Evolutionary conservation across 345 rosid species (phyloP).

Genomic region (Syzygium jambos): DNA sequence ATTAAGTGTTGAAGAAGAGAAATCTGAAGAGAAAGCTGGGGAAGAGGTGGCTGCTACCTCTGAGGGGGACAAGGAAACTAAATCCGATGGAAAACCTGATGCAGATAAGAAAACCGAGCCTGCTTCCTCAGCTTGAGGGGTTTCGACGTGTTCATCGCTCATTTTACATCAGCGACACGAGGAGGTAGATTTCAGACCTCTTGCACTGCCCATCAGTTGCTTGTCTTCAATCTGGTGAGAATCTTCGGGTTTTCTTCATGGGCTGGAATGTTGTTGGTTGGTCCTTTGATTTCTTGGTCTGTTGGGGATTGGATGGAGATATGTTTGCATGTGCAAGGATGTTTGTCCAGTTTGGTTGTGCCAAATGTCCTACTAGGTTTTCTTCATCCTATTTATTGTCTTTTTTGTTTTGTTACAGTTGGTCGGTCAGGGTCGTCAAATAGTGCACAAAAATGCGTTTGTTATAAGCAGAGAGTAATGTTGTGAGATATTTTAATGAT

Average conservation of each 20-base stretch:
- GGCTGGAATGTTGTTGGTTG: not conserved
- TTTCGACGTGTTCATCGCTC: not conserved
- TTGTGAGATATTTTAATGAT: not conserved
- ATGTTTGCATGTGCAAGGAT: conserved; percentile 23
- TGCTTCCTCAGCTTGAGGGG: conserved; percentile 34
- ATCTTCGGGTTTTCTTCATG: not conserved
- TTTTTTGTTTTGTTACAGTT: not conserved
- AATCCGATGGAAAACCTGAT: conserved; percentile 12
- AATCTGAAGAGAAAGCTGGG: conserved; percentile 25
- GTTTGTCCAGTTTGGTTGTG: conserved; percentile 10
- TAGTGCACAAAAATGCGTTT: not conserved
- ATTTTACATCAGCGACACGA: not conserved
- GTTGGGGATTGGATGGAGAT: not conserved
- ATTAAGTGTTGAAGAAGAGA: conserved; percentile 60
- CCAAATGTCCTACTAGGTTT: conserved; percentile 2
- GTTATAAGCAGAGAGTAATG: not conserved
- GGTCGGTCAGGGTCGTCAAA: not conserved
- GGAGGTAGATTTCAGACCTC: conserved; percentile 1
- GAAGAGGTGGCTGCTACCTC: conserved; percentile 21
- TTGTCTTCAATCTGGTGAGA: conserved; percentile 3
- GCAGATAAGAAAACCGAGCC: conserved; percentile 46
- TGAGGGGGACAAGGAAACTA: conserved; percentile 17
- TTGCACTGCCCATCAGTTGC: not conserved
- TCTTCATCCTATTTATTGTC: not conserved
- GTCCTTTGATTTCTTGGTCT: not conserved